Percentiles rank a stretch among this genome's conserved stretches.
phyloP scores from a whole-genome alignment of 768 basidiomycete genomes.

The Cyclocybe cylindracea region DNA sequence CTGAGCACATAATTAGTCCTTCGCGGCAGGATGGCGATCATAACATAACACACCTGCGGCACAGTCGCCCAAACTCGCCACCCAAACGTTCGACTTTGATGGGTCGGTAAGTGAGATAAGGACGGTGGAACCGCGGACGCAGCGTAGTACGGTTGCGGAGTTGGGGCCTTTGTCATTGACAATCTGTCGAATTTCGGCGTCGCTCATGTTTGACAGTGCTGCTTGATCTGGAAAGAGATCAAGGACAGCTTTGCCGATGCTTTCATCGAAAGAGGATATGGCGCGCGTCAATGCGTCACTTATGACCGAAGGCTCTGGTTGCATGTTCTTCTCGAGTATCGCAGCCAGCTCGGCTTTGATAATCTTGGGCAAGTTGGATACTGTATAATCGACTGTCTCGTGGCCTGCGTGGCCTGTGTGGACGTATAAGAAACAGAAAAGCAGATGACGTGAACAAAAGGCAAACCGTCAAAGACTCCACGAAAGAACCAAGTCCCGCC shows the following conservation, averaged over 20 bases:
- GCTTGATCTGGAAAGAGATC: constrained; percentile 41
- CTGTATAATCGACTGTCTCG: constrained; percentile 44
- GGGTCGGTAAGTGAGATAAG: constrained; percentile 50
- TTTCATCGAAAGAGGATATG: constrained; percentile 39
- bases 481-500: constrained; percentile 45
- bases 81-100: constrained; percentile 45
- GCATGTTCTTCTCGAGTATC: constrained; percentile 8
- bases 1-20: constrained; percentile 21
- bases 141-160: constrained; percentile 37
- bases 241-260: constrained; percentile 36
- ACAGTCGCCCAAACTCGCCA: constrained; percentile 59
- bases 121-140: constrained; percentile 54
- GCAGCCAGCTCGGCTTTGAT: constrained; percentile 27
- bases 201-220: constrained; percentile 31
- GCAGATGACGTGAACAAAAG: neutral
- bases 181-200: constrained; percentile 38
- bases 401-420: constrained; percentile 45
- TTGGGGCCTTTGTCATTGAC: constrained; percentile 39
- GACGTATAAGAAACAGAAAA: neutral
- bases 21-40: neutral
- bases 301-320: constrained; percentile 21
- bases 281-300: constrained; percentile 32
- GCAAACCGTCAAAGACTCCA: constrained; percentile 49
- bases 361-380: constrained; percentile 29
- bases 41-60: constrained; percentile 40